Evolutionary conservation across 2,329 filamentous ascomycete species (phyloP), one percentile per base, ranked within the genome.

Genomic region (Penicillium sp.): DNA sequence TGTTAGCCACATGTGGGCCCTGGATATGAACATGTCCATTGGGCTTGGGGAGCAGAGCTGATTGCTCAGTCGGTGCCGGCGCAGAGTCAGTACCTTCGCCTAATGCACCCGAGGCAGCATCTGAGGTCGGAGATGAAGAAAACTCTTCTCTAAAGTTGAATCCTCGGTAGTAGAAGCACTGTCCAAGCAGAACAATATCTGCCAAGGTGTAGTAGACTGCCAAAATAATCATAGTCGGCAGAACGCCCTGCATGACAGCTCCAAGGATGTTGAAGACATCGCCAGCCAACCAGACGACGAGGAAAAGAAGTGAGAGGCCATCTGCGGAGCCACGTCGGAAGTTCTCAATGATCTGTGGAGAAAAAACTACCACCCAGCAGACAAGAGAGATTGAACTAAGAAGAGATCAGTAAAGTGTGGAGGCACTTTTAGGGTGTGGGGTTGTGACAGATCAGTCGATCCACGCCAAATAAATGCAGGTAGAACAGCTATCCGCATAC

Each of bases 291-390:
- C 95, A 99, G 68, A 96, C 85, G 58, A 96, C 87, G 70, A 98
- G 87, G 79, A 98, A 99, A 55, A 93, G 88, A 14, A 97, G 84
- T 0, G 91, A 96, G 1, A 98, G 82, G 2, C 92, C 93, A 72
- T 97, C 91, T 56, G 92, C 91, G 42, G 90, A 96, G 64, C 85
- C 81, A 55, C 92, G 86, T 61, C 87, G 88, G 78, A 96, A 97
- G 72, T 97, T 97, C 71, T 96, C 91, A 66, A 96, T 88, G 67
- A 99, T 97, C 68, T 99, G 95, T 2, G 95, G 95, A 1, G 91
- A 95, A 79, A 97, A 99, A 56, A 99, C 95, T 35, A 98, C 91
- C 56, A 98, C 90, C 95, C 95, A 97, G 73, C 93, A 97, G 50
- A 93, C 93, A 71, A 99, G 97, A 46, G 91, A 96, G 65, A 99